Evolutionary conservation across 106 monocot species (phyloP).

Genomic region (Platanthera guangdongensis): DNA sequence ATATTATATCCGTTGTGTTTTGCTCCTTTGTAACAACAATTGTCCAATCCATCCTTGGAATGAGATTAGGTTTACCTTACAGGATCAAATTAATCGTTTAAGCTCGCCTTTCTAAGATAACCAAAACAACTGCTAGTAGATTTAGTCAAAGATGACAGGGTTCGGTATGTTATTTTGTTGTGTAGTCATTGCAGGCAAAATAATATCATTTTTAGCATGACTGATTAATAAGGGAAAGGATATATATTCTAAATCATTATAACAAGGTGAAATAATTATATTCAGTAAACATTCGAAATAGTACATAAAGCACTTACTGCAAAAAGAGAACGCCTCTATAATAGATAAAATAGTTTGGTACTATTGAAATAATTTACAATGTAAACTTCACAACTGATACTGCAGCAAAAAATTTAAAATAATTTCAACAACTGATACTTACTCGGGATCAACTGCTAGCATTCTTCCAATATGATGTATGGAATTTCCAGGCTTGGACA

Average conservation of each 20-base stretch:
- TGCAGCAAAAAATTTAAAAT: no score
- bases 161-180: background rate
- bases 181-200: background rate
- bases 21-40: no score
- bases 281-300: background rate
- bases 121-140: background rate
- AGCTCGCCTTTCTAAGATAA: background rate
- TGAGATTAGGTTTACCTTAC: background rate
- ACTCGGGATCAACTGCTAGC: conserved; percentile 78
- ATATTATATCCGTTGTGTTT: no score
- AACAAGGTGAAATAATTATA: background rate
- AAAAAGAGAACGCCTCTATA: conserved; percentile 1
- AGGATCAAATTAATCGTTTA: background rate
- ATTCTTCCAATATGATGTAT: conserved; percentile 71
- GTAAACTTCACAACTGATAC: no score
- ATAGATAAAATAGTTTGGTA: background rate
- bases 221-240: background rate
- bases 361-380: no score
- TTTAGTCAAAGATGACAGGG: background rate
- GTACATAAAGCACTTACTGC: background rate
- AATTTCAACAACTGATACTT: background rate
- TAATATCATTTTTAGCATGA: background rate
- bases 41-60: no score
- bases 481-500: conserved; percentile 70
- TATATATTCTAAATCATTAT: background rate